phyloP scores from a whole-genome alignment of 352 stramenopile genomes.

The Phytophthora pinifolia region DNA sequence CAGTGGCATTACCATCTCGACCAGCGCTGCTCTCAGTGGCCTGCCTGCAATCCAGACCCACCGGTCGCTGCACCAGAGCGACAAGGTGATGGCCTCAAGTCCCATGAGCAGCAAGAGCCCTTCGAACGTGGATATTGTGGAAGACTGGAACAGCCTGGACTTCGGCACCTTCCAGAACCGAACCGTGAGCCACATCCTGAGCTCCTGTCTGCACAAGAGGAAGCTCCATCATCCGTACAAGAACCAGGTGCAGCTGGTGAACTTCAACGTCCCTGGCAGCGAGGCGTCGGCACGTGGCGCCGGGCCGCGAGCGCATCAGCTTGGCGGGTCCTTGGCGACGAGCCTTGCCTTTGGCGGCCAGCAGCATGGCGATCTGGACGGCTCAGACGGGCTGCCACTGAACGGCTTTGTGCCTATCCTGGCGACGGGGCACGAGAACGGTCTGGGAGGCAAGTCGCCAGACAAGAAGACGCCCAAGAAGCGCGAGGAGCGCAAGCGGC shows the following conservation, averaged over 20 bases:
- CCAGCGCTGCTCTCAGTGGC: constrained; percentile 17
- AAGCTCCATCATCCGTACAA: constrained; percentile 86
- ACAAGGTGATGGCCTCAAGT: constrained; percentile 55
- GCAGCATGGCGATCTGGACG: constrained; percentile 22
- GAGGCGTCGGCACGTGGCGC: constrained; percentile 3
- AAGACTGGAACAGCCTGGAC: constrained; percentile 78
- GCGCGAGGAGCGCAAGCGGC: constrained; percentile 58
- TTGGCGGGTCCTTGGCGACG: constrained; percentile 51
- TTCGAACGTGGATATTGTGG: constrained; percentile 76
- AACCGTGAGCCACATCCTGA: constrained; percentile 83
- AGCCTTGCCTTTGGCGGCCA: constrained; percentile 57
- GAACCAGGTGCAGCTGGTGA: constrained; percentile 81
- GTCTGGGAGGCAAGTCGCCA: constrained; percentile 19
- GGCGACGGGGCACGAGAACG: constrained; percentile 31
- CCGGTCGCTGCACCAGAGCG: constrained; percentile 20
- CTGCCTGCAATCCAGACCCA: constrained; percentile 26
- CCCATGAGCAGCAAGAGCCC: constrained; percentile 64
- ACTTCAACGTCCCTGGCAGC: constrained; percentile 67
- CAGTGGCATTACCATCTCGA: constrained; percentile 11
- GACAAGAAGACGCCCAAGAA: constrained; percentile 67
- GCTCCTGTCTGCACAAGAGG: constrained; percentile 79
- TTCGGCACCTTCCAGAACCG: constrained; percentile 85
- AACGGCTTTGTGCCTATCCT: constrained; percentile 38
- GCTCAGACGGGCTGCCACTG: constrained; percentile 19
- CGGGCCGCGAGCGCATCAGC: constrained; percentile 29